Base-by-base conservation (phyloP, 257 asterid species). In the Gynochthodes officinalis region DNA sequence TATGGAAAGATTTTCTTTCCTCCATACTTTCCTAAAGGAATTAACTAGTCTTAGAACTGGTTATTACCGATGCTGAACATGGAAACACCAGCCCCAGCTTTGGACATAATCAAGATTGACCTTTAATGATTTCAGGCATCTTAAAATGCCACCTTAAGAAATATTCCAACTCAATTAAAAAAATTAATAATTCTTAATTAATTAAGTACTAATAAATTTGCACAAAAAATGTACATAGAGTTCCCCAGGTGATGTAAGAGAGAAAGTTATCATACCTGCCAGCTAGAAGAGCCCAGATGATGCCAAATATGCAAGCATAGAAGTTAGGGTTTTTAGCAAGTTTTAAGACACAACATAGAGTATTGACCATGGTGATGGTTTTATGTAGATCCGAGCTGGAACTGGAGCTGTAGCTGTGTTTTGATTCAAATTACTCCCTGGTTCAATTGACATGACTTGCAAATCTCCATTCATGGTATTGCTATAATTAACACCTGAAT, bases 61-160 rank as follows among this genome's bases (percentile, higher is more conserved):
- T 30, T n/a, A 84, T 77, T 48, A 86, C 91, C 95, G 82, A 86
- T 88, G 57, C 85, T 85, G 44, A 86, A 88, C 95, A 88, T 88
- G 25, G 95, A 75, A 9, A 86, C 81, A 25, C 91, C 88, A 25
- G 82, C 79, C 15, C 91, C 95, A 55, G 86, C 91, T 73, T 80
- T 88, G 27, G 90, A 79, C 91, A 88, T 83, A 27, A 88, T 88
- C 49, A 76, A 65, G 33, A 88, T 76, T 23, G 88, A 86, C 14
- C 91, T 69, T 86, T 87, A 59, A 88, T 11, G 28, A 88, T 76
- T 78, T 74, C 64, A 21, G 95, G 95, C 87, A 86, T 86, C 19
- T 66, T 25, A 62, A 88, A 75, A 59, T 86, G 75, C 89, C 87
- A 88, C 85, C 95, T 88, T 42, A 67, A 50, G 1, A 19, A 0